phyloP scores from a whole-genome alignment of 257 asterid species.

The Lycium barbarum region DNA sequence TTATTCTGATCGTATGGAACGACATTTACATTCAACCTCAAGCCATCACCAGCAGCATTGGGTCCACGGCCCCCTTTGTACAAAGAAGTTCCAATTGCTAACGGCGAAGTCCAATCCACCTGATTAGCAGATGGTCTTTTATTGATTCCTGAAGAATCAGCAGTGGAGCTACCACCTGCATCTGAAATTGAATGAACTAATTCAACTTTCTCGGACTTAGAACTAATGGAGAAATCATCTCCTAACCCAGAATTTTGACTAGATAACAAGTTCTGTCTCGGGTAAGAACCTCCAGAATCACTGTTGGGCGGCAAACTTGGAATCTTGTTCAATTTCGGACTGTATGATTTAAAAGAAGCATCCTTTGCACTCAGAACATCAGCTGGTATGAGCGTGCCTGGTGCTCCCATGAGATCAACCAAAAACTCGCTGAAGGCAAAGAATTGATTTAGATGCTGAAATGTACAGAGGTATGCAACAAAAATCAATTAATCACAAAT shows the following conservation, averaged over 20 bases:
- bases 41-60: constrained; percentile 65
- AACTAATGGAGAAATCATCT: constrained; percentile 43
- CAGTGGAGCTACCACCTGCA: constrained; percentile 53
- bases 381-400: constrained; percentile 95
- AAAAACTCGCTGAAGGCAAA: constrained; percentile 81
- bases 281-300: constrained; percentile 44
- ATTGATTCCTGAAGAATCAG: constrained; percentile 65
- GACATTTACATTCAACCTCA: constrained; percentile 70
- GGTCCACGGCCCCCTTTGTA: constrained; percentile 84
- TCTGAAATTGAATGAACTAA: constrained; percentile 41
- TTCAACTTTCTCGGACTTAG: constrained; percentile 56
- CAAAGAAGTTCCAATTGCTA: constrained; percentile 63
- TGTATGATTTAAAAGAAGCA: constrained; percentile 57
- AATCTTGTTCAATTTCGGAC: constrained; percentile 58
- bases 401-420: constrained; percentile 99
- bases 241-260: constrained; percentile 47
- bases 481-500: constrained; percentile 31
- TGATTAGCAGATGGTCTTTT: constrained; percentile 55
- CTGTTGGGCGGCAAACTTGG: constrained; percentile 49
- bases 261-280: constrained; percentile 39
- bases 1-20: constrained; percentile 68
- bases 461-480: constrained; percentile 32
- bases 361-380: constrained; percentile 80
- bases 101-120: constrained; percentile 60
- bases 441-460: constrained; percentile 46